Conservation (phyloP, 2,329 filamentous ascomycete species). For the Cryphonectria radicalis region DNA sequence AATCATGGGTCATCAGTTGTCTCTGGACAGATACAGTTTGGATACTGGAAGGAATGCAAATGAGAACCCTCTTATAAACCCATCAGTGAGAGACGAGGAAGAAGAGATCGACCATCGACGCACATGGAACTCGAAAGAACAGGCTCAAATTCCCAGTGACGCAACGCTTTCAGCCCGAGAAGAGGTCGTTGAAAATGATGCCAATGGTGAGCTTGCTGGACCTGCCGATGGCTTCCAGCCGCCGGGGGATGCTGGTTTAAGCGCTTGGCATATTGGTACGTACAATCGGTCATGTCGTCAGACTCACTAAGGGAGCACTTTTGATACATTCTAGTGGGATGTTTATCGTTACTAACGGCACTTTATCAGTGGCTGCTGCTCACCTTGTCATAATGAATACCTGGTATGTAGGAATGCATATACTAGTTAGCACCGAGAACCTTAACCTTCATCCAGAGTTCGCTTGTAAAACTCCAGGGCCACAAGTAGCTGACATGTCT, state of each 20-base stretch:
- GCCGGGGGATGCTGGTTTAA: not conserved
- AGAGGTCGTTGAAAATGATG: not conserved
- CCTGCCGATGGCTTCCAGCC: not conserved
- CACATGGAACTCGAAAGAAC: not conserved
- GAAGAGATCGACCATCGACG: not conserved
- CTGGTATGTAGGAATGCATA: not conserved
- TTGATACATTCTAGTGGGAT: not conserved
- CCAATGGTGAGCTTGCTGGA: not conserved
- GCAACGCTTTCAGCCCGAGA: not conserved
- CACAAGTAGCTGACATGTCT: not conserved
- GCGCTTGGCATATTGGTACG: not conserved
- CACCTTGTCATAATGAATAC: not conserved
- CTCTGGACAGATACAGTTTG: not conserved
- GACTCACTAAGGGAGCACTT: not conserved
- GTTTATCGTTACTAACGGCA: not conserved
- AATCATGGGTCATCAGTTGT: not conserved
- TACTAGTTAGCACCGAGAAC: not conserved
- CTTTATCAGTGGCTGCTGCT: not conserved
- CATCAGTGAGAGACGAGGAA: not conserved
- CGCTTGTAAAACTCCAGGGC: not conserved
- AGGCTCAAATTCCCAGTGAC: not conserved
- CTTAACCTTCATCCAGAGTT: not conserved
- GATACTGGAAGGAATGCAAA: not conserved
- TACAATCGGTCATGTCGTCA: not conserved
- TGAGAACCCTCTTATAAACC: not conserved